Base-by-base conservation (phyloP, 371 early-diverging fungal species). In the Funneliformis caledonium region DNA sequence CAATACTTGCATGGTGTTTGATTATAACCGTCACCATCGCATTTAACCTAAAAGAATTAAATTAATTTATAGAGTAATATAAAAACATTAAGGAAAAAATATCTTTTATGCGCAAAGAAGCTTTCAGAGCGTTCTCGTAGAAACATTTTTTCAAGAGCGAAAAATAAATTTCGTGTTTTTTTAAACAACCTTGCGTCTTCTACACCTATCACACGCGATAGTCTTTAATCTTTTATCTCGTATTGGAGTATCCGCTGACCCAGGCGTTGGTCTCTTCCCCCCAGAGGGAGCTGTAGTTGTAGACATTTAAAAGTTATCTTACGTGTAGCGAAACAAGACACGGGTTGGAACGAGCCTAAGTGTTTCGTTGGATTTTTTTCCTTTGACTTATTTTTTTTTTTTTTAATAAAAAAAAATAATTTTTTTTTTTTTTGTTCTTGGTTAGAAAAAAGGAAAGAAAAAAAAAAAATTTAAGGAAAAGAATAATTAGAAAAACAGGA, bases 1-100 rank as follows among this genome's bases (percentile, higher is more conserved):
- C 79, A 79, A 70, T 79, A 79, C 26, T 62, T 70, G 42, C 79
- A 79, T 33, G 79, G 79, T 47, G 37, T 26, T 31, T 70, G 68
- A 52, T 68, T 70, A n/a, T 79, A 79, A 12, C 79, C 79, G 47
- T 79, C 79, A 31, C 79, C 79, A 42, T 79, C 70, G 16, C 79
- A 79, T 79, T 65, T 68, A 12, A 79, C 79, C 72, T 79, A 67
- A 65, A 76, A n/a, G 48, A 16, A 19, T 43, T 45, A 9, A 14
- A 2, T 22, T 22, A 26, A 16, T 19, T 65, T 43, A 33, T 26
- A 62, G 16, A 76, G 37, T 31, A 78, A 65, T 22, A 42, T 43
- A n/a, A 64, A 47, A 64, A 48, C 43, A 47, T 22, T 7, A 72
- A 47, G 48, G 8, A 50, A 50, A 11, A 50, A 50, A 50, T 50